phyloP scores from a whole-genome alignment of 2,329 filamentous ascomycete species.

The Thermothelomyces thermophilus region DNA sequence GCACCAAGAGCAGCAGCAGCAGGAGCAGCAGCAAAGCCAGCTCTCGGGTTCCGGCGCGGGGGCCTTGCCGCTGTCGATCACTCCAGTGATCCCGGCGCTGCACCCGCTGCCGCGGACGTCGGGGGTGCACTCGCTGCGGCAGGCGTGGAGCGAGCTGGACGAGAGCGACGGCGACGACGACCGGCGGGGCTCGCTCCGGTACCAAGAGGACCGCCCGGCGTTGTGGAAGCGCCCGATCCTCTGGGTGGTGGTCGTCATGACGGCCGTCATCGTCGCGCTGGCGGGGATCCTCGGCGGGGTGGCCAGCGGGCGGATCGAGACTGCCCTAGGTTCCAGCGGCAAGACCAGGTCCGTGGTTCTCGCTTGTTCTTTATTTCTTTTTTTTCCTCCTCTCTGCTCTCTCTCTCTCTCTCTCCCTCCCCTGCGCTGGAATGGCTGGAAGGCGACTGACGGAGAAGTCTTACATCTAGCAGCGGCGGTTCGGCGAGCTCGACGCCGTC shows the following conservation, averaged over 20 bases:
- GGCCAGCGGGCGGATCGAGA: slow-evolving; percentile 15
- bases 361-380: not conserved
- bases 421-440: too few relatives aligned
- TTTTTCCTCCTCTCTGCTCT: not conserved
- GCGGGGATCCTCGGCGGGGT: slow-evolving; percentile 19
- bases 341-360: too few relatives aligned
- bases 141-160: slow-evolving; percentile 15
- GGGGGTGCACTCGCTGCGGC: slow-evolving; percentile 11
- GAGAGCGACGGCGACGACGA: not conserved
- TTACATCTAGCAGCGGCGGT: not conserved
- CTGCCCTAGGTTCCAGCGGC: not conserved
- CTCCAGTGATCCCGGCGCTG: not conserved
- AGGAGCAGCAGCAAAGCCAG: too few relatives aligned
- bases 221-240: slow-evolving; percentile 11
- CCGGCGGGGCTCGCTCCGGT: not conserved
- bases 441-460: too few relatives aligned
- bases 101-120: slow-evolving; percentile 2
- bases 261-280: slow-evolving; percentile 13
- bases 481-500: not conserved
- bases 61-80: not conserved
- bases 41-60: not conserved
- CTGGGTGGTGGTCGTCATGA: slow-evolving; percentile 8
- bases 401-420: too few relatives aligned
- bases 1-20: too few relatives aligned
- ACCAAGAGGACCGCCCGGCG: not conserved